A percentile compares a stretch with the other conserved stretches of the same genome.
Conservation (phyloP, 345 rosid genomes). For the Boechera stricta region DNA sequence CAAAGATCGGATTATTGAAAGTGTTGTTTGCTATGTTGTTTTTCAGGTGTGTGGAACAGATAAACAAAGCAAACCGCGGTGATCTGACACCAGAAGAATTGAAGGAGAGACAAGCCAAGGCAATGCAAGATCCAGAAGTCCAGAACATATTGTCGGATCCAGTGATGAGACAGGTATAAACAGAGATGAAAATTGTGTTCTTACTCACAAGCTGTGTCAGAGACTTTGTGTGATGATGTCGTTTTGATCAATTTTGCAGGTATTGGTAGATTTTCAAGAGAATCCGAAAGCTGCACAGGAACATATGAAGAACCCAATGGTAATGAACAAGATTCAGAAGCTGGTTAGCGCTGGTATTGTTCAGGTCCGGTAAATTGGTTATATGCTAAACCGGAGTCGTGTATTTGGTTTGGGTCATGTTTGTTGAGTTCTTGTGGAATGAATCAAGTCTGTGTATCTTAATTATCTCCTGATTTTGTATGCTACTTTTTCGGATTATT, state of each 20-base stretch:
- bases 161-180: constrained; percentile 89
- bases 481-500: neutral
- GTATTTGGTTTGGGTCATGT: neutral
- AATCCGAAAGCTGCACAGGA: constrained; percentile 94
- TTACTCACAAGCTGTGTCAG: neutral
- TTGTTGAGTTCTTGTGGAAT: neutral
- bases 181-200: neutral
- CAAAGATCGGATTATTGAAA: neutral
- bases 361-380: constrained; percentile 60
- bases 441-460: too few relatives aligned
- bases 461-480: neutral
- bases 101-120: constrained; percentile 99
- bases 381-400: neutral
- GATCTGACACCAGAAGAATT: constrained; percentile 91
- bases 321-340: constrained; percentile 94
- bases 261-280: constrained; percentile 89
- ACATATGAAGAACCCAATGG: constrained; percentile 90
- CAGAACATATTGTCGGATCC: constrained; percentile 97
- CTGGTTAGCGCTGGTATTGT: constrained; percentile 89
- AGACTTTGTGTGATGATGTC: constrained; percentile 15
- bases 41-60: constrained; percentile 82
- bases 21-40: constrained; percentile 3
- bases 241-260: constrained; percentile 48
- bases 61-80: constrained; percentile 88
- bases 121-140: constrained; percentile 94